Percentiles rank a stretch among this genome's conserved stretches.
phyloP scores from a whole-genome alignment of 257 asterid species.

The Euphrasia confusa region DNA sequence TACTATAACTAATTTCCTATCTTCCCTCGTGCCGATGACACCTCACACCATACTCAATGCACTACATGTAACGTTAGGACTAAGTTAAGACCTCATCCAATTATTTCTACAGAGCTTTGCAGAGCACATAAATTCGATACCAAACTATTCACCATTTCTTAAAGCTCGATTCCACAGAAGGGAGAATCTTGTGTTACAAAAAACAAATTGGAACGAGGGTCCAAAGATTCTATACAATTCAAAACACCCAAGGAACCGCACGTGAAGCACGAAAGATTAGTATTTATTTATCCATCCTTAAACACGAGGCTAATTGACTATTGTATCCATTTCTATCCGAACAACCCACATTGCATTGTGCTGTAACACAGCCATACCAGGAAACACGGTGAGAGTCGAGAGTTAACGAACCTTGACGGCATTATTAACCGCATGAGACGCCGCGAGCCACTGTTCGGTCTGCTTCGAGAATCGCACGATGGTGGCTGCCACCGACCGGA shows the following conservation, averaged over 20 bases:
- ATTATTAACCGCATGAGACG: constrained; percentile 71
- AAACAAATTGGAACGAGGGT: too few species aligned
- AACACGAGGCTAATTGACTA: too few species aligned
- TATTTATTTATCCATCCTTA: neutral
- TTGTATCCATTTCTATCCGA: neutral
- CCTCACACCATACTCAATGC: neutral
- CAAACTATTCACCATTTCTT: too few species aligned
- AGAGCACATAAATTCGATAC: neutral
- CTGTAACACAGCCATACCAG: neutral
- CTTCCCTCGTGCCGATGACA: neutral
- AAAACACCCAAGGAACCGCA: too few species aligned
- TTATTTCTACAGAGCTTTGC: constrained; percentile 6
- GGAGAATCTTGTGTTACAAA: too few species aligned
- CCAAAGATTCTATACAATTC: too few species aligned
- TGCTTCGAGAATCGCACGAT: constrained; percentile 62
- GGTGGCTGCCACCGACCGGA: constrained; percentile 52
- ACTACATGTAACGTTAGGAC: neutral
- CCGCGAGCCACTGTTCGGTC: constrained; percentile 87
- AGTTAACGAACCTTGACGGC: constrained; percentile 63
- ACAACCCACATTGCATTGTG: neutral
- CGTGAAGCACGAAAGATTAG: neutral
- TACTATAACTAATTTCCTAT: neutral
- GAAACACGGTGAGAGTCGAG: neutral
- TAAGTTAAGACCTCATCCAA: neutral
- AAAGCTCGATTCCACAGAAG: too few species aligned